Evolutionary conservation across 2,329 filamentous ascomycete species (phyloP), one percentile per base, ranked within the genome.

Genomic region (Ceratocystis lukuohia): DNA sequence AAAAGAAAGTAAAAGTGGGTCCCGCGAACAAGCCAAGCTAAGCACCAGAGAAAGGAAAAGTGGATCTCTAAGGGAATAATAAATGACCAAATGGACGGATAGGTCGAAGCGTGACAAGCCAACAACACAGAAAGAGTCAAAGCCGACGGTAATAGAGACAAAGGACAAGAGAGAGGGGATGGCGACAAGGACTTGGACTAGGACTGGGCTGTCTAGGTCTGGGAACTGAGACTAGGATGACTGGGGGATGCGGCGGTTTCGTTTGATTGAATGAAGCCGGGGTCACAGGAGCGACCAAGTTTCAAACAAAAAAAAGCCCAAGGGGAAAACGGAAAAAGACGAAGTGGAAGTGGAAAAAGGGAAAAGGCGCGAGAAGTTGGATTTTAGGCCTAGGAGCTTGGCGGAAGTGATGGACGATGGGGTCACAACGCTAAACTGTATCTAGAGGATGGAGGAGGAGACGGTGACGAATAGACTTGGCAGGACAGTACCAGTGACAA

Each of bases 261-360:
- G 28, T 37, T 37, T 61, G 57, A 61, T 33, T 61, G 57, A 61
- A 3, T n/a, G 30, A 8, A 33, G 20, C 57, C 20, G 28, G 28
- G 50, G 41, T 41, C 37, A 30, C 30, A 22, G 41, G 62, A 57
- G 59, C 57, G n/a, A 53, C 20, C 57, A 53, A 25, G 48, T 53
- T 53, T 53, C 48, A 53, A 62, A 59, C 17, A 44, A 69, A 62
- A 69, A 61, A 46, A 48, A 66, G 67, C 25, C 48, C 20, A 53
- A 53, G 48, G 20, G 45, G 17, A 7, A 48, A 48, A 20, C n/a
- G 17, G 45, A 20, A 48, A 48, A 48, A 20, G 45, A 1, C 45
- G 1, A 48, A 48, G n/a, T 48, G 45, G 17, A 48, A 48, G 45
- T 20, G 48, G 48, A 53, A 53, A 53, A 53, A 25, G 20, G 48